These are phyloP conservation scores for Ogataea methylovora DNA, from an alignment of 805 yeast species.

Conservation along the genomic window DNA sequence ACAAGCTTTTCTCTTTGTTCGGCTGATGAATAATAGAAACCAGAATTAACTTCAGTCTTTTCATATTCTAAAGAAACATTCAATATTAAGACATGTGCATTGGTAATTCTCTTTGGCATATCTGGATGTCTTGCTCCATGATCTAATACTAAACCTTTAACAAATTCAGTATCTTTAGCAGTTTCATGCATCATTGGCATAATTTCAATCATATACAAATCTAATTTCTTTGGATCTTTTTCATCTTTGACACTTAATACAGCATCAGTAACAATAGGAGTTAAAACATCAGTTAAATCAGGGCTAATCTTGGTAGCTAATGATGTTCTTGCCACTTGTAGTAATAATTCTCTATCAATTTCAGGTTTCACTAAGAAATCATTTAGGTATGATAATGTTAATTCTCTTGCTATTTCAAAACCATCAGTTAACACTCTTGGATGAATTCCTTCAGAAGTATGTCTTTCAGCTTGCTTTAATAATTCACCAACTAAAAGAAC, in stretches of 20 bases:
- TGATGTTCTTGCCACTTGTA: constrained; percentile 89
- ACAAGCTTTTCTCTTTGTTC: constrained; percentile 95
- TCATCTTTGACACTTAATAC: constrained; percentile 66
- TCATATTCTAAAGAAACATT: constrained; percentile 96
- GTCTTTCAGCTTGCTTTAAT: constrained; percentile 90
- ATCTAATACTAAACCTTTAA: constrained; percentile 88
- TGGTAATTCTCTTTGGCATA: constrained; percentile 84
- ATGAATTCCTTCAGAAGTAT: constrained; percentile 88
- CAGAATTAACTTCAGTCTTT: constrained; percentile 94
- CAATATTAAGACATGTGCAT: constrained; percentile 79
- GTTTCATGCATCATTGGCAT: constrained; percentile 96
- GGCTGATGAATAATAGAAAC: constrained; percentile 89
- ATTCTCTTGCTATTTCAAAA: constrained; percentile 81
- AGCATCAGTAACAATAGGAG: constrained; percentile 96
- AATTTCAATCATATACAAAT: constrained; percentile 95
- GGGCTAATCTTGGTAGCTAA: constrained; percentile 77
- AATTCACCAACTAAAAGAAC: constrained; percentile 91
- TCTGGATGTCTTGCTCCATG: constrained; percentile 99
- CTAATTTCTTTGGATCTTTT: constrained; percentile 41
- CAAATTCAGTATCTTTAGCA: constrained; percentile 73
- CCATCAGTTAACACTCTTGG: constrained; percentile 95
- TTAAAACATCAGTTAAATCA: constrained; percentile 69
- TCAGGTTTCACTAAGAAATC: constrained; percentile 46
- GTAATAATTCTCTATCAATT: constrained; percentile 78
- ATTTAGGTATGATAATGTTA: constrained; percentile 63